Conservation (phyloP, 345 rosid species). For the Cardiospermum halicacabum region DNA sequence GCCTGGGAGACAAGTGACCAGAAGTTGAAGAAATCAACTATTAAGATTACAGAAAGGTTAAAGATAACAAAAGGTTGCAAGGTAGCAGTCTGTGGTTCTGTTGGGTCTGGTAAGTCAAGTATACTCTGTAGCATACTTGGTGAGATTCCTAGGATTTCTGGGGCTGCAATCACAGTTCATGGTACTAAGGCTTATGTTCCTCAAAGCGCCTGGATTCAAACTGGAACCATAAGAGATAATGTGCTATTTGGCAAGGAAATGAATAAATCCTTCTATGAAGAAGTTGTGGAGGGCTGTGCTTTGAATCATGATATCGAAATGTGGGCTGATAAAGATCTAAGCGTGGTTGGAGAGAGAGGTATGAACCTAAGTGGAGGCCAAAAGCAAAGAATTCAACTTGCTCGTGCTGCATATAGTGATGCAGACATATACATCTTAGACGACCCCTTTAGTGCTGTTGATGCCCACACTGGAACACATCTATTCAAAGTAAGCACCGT, state of each 20-base stretch:
- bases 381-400: conserved; percentile 76
- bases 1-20: conserved; percentile 35
- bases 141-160: conserved; percentile 66
- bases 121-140: conserved; percentile 61
- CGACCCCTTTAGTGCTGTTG: conserved; percentile 79
- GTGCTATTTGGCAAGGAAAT: conserved; percentile 56
- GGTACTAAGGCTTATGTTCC: conserved; percentile 69
- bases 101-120: conserved; percentile 77
- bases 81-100: conserved; percentile 71
- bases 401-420: conserved; percentile 63
- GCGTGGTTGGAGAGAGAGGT: conserved; percentile 78
- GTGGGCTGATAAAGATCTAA: conserved; percentile 53
- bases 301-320: conserved; percentile 54
- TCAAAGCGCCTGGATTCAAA: conserved; percentile 82
- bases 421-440: conserved; percentile 72
- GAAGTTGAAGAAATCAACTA: conserved; percentile 21
- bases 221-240: conserved; percentile 64
- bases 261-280: conserved; percentile 38
- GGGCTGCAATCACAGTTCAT: conserved; percentile 39
- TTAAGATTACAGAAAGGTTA: conserved; percentile 32
- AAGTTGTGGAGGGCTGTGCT: conserved; percentile 54
- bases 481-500: conserved; percentile 50
- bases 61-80: conserved; percentile 39
- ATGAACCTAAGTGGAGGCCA: conserved; percentile 87
- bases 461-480: conserved; percentile 72